These are phyloP conservation scores for Candida sithepensis DNA, from an alignment of 805 yeast genomes.

Conservation along the genomic window DNA sequence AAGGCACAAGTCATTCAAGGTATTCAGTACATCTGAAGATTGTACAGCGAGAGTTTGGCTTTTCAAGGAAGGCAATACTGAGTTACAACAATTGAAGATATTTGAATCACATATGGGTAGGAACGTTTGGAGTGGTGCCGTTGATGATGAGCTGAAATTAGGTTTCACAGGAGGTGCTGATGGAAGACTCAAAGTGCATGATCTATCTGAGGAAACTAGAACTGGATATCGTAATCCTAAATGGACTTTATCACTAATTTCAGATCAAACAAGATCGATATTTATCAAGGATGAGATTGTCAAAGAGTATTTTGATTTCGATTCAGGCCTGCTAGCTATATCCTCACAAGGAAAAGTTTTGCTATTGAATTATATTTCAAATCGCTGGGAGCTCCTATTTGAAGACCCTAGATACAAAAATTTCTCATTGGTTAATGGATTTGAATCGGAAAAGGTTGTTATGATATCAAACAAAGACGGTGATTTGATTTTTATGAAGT, in stretches of 20 bases:
- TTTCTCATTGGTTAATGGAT: conserved; percentile 28
- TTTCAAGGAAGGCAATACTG: conserved; percentile 28
- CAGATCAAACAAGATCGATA: conserved; percentile 19
- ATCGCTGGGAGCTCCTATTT: conserved; percentile 28
- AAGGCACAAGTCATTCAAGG: conserved; percentile 20
- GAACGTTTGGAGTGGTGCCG: conserved; percentile 80
- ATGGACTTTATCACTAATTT: conserved; percentile 35
- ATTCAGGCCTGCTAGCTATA: conserved; percentile 43
- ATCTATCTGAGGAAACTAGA: conserved; percentile 36
- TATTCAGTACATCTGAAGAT: conserved; percentile 82
- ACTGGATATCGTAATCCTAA: conserved; percentile 25
- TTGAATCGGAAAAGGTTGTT: conserved; percentile 17
- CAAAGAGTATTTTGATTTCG: conserved; percentile 54
- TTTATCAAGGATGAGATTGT: conserved; percentile 50
- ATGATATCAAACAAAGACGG: conserved; percentile 36
- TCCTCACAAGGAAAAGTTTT: conserved; percentile 61
- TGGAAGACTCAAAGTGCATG: conserved; percentile 70
- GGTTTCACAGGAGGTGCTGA: conserved; percentile 93
- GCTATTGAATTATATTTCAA: conserved; percentile 21
- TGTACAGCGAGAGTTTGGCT: conserved; percentile 81
- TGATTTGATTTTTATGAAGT: conserved; percentile 39
- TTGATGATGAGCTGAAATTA: conserved; percentile 39
- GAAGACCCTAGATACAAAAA: conserved; percentile 25
- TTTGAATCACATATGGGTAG: conserved; percentile 79
- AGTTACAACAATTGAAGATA: conserved; percentile 41